phyloP scores from a whole-genome alignment of 108 stramenopile species.

The Skeletonema costatum region DNA sequence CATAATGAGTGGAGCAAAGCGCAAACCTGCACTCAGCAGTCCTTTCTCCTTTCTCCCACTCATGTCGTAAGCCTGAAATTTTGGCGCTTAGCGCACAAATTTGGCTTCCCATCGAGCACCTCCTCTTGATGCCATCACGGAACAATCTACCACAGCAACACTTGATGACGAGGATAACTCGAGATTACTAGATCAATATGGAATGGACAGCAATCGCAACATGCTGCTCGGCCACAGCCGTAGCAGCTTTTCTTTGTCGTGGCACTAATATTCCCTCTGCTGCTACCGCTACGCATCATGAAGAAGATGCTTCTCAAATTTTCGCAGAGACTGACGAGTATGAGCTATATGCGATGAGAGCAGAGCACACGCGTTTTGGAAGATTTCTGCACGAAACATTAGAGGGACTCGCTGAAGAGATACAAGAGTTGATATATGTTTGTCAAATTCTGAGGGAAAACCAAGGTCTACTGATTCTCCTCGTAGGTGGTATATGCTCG shows the following conservation, averaged over 20 bases:
- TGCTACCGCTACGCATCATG: neutral
- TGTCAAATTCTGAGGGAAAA: constrained; percentile 32
- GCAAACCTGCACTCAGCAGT: too few relatives aligned
- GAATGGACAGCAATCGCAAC: neutral
- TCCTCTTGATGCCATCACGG: too few relatives aligned
- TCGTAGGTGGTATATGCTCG: constrained; percentile 27
- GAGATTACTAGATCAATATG: neutral
- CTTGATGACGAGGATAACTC: neutral
- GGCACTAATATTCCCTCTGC: neutral
- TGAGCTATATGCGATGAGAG: neutral
- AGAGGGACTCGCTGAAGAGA: constrained; percentile 13
- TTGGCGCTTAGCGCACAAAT: too few relatives aligned
- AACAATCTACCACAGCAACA: too few relatives aligned
- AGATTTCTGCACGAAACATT: constrained; percentile 9
- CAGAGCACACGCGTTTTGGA: constrained; percentile 4
- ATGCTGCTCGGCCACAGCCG: neutral
- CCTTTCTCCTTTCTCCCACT: too few relatives aligned
- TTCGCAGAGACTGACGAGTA: neutral
- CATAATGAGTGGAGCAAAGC: too few relatives aligned
- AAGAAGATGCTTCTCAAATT: neutral
- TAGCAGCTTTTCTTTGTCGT: neutral
- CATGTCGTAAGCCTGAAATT: too few relatives aligned
- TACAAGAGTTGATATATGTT: constrained; percentile 36
- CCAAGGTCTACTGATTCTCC: constrained; percentile 22
- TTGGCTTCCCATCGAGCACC: too few relatives aligned